These are phyloP conservation scores for Candida smagusa DNA, from an alignment of 1,139 yeast species.

Conservation along the genomic window DNA sequence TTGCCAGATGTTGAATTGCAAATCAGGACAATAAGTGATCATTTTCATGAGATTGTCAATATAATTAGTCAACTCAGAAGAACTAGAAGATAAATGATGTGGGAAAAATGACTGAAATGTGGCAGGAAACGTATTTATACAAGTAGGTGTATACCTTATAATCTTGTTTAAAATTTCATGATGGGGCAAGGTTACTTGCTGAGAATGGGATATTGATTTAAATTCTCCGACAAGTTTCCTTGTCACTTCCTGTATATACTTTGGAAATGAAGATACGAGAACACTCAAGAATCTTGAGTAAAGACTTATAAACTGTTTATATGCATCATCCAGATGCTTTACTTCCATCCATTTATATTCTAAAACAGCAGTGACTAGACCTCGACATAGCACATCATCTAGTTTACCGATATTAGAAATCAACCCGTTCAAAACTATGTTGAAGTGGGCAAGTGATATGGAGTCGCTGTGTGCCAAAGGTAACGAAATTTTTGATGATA, in stretches of 20 bases:
- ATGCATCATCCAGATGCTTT: conserved; percentile 13
- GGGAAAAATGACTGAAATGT: conserved; percentile 67
- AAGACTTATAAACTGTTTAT: conserved; percentile 43
- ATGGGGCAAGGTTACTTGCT: conserved; percentile 38
- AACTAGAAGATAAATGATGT: conserved; percentile 63
- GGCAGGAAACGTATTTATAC: conserved; percentile 61
- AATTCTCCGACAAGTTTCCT: conserved; percentile 63
- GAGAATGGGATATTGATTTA: conserved; percentile 14
- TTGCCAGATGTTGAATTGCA: conserved; percentile 75
- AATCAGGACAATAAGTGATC: conserved; percentile 69
- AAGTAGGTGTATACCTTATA: conserved; percentile 74
- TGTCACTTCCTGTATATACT: conserved; percentile 85
- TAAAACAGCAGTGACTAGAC: conserved; percentile 33
- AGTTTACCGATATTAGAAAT: conserved; percentile 37
- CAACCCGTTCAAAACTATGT: conserved; percentile 32
- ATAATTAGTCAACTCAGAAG: conserved; percentile 56
- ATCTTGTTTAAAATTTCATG: conserved; percentile 67
- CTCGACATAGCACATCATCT: conserved; percentile 34
- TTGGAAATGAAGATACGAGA: conserved; percentile 81
- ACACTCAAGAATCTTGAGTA: conserved; percentile 69
- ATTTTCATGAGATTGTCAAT: conserved; percentile 59
- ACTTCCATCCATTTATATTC: conserved; percentile 56
- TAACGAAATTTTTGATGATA: conserved; percentile 35
- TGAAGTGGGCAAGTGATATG: conserved; percentile 33
- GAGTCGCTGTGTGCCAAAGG: conserved; percentile 34